Conservation (phyloP, 139 green algal genomes). For the Closterium sp. region DNA sequence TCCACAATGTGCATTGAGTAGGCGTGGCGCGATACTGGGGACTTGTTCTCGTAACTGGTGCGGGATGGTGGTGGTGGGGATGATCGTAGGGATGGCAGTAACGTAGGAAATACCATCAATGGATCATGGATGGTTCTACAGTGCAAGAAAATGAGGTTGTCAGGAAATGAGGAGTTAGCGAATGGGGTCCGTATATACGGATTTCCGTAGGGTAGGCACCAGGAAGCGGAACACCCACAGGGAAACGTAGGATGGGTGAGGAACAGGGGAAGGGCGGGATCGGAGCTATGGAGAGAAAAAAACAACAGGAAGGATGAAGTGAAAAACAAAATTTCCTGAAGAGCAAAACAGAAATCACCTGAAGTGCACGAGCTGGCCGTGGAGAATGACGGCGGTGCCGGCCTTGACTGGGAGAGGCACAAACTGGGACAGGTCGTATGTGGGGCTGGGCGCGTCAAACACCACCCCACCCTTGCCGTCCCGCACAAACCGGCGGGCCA, state of each 20-base stretch:
- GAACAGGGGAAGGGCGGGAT: background rate
- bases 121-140: background rate
- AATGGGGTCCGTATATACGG: too few relatives aligned
- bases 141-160: too few relatives aligned
- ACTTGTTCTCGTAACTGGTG: conserved; percentile 56
- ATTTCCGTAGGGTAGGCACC: too few relatives aligned
- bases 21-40: conserved; percentile 50
- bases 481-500: background rate
- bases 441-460: conserved; percentile 17
- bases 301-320: too few relatives aligned
- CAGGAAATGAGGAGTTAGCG: too few relatives aligned
- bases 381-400: conserved; percentile 49
- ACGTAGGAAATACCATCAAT: too few relatives aligned
- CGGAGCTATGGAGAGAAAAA: too few relatives aligned
- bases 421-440: conserved; percentile 54
- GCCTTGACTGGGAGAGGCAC: conserved; percentile 47
- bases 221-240: too few relatives aligned
- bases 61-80: background rate
- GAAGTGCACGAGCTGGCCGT: conserved; percentile 54
- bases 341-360: background rate
- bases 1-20: conserved; percentile 58
- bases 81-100: background rate
- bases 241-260: too few relatives aligned
- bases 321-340: too few relatives aligned
- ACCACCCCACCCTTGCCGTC: conserved; percentile 2